Evolutionary conservation across 2,329 filamentous ascomycete species (phyloP), one percentile per base, ranked within the genome.

Genomic region (Lecanosticta acicola): DNA sequence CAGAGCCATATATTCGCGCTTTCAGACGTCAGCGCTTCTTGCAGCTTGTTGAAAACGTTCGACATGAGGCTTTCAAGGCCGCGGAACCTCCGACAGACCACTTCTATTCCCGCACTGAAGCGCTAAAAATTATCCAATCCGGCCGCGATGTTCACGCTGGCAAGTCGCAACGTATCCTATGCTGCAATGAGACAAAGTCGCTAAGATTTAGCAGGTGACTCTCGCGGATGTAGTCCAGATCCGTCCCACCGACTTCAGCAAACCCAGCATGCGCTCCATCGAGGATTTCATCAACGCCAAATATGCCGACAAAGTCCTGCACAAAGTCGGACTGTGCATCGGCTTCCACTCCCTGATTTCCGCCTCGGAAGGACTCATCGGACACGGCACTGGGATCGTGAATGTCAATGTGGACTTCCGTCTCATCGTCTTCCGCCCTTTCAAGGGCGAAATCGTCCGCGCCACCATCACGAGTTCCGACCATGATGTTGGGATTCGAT

Each of bases 211-310:
- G 13, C 9, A 95, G 93, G 93, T 89, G 35, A 95, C 93, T 57
- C 83, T 98, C 59, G 84, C 89, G 58, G 93, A 98, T 73, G 77
- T 98, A 58, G 88, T 98, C 57, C 87, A 94, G 69, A 94, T 98
- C 70, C 78, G 80, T 24, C 93, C 93, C 1, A 80, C 87, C 60
- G 87, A 96, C 64, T 95, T 97, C 64, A 78, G 82, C 50, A 93
- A 93, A 68, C 76, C 81, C 50, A 94, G 87, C 62, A 78, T 81
- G 24, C 79, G 89, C 53, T 88, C 89, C 1, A 87, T 98, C 53
- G 89, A 96, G 69, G 90, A 98, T 71, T 93, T 93, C 60, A 93
- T 98, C 71, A 97, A 98, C 66, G 78, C 83, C 53, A 98, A 98
- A 70, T 98, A 96, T 68, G 83, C 91, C 49, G 96, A 98, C 71